phyloP scores from a whole-genome alignment of 176 grass and related monocot species.

The Melocanna baccifera region DNA sequence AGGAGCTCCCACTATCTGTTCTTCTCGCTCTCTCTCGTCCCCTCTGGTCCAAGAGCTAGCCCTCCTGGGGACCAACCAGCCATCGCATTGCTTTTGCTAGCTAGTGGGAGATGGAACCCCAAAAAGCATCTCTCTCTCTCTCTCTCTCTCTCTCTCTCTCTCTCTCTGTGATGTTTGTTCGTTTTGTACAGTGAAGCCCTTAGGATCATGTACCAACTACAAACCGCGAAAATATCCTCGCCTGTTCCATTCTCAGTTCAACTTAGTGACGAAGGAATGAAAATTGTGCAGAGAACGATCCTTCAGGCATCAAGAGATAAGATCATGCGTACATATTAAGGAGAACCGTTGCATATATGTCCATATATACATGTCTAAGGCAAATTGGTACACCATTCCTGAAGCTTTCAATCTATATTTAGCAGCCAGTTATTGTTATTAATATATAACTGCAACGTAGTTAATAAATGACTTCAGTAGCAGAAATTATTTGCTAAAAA shows the following conservation, averaged over 20 bases:
- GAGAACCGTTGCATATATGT: too few relatives aligned
- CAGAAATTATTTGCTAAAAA: background rate
- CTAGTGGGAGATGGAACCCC: constrained; percentile 23
- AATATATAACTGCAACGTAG: background rate
- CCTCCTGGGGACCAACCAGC: constrained; percentile 5
- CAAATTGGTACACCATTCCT: background rate
- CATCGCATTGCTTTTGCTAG: constrained; percentile 23
- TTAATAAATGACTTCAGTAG: background rate
- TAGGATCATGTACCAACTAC: background rate
- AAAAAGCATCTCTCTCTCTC: background rate
- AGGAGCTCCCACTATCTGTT: constrained; percentile 13
- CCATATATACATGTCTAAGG: background rate
- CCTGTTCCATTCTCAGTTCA: background rate
- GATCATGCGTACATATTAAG: background rate
- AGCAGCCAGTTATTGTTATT: too few relatives aligned
- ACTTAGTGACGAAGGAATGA: background rate
- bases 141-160: background rate
- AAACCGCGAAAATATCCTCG: too few relatives aligned
- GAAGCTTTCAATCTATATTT: too few relatives aligned
- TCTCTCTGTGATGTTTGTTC: background rate
- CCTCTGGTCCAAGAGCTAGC: background rate
- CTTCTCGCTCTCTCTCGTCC: background rate
- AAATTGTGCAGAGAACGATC: background rate
- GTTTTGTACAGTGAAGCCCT: background rate
- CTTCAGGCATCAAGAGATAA: background rate